Base-by-base conservation (phyloP, 148 eudicot genomes). In the Rhododendron ovatum region DNA sequence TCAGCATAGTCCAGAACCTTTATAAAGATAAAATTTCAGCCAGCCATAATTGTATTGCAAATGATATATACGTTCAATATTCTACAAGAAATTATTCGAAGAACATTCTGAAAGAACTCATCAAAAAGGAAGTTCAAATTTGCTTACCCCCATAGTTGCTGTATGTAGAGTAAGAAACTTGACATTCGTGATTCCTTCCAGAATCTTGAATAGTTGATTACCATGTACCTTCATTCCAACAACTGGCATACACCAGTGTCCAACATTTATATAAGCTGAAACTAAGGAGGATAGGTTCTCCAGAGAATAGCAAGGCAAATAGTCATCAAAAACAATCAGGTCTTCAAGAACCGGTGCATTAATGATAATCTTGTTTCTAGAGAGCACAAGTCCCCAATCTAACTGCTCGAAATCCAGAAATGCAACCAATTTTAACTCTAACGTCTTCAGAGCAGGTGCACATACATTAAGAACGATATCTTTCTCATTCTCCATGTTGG, bases 231-330 rank as follows among this genome's bases (percentile, higher is more conserved):
- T 79, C 14, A 26, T 28, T 79, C 6, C 33, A 11, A n/a, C 3
- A 2, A 4, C 33, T 79, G 48, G 50, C 14, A 79, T 45, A 47
- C 18, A 47, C 18, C 57, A 79, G 59, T 47, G 17, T 80, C 82
- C 86, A 45, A 78, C 48, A 41, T 85, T 15, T 57, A 85, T 50
- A 85, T 53, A 24, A 78, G 86, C 86, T 43, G 63, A 13, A 57
- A 76, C 57, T 41, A 78, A 48, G 20, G 37, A 80, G 45, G 17
- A 65, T 39, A 78, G 76, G 50, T 63, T 63, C 33, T 39, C 24
- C 39, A 76, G 30, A 9, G 59, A 17, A 57, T 59, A 78, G 50
- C 59, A 39, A 59, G 75, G 17, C 59, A 78, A 55, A 35, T 59
- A 76, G 39, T 59, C 59, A 45, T 78, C 82, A 20, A 13, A 3